Percentiles rank a stretch among this genome's conserved stretches.
phyloP scores from a whole-genome alignment of 306 rosid species.

The Dicorynia guianensis region DNA sequence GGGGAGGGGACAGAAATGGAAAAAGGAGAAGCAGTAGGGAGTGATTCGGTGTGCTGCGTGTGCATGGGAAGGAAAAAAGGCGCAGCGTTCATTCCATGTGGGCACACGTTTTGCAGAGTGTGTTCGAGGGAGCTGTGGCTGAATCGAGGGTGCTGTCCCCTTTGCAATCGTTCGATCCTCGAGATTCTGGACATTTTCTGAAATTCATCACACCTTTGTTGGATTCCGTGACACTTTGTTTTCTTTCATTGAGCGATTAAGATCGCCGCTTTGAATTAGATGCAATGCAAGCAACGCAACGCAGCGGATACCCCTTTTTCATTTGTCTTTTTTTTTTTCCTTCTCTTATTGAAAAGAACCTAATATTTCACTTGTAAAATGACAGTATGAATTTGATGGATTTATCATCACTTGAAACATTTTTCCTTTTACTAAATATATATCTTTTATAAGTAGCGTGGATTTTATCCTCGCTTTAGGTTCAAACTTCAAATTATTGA shows the following conservation, averaged over 20 bases:
- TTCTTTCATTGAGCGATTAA: not conserved
- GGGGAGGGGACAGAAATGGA: slow-evolving; percentile 2
- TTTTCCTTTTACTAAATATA: not conserved
- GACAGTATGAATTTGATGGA: slow-evolving; percentile 10
- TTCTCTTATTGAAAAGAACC: not conserved
- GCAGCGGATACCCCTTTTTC: no score
- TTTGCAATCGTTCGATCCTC: slow-evolving; percentile 89
- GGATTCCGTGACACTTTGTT: slow-evolving; percentile 3
- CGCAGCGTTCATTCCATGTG: slow-evolving; percentile 97
- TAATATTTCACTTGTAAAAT: not conserved
- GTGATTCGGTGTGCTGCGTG: slow-evolving; percentile 92
- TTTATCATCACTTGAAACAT: not conserved
- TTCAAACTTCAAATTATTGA: not conserved
- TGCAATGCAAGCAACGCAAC: not conserved
- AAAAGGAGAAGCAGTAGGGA: slow-evolving; percentile 36
- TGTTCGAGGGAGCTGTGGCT: slow-evolving; percentile 97
- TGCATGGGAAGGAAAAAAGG: slow-evolving; percentile 90
- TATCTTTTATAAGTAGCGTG: not conserved
- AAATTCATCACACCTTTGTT: slow-evolving; percentile 28
- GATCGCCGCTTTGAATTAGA: not conserved
- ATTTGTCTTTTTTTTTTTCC: not conserved
- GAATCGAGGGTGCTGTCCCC: slow-evolving; percentile 93
- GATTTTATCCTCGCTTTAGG: not conserved
- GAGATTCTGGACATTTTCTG: slow-evolving; percentile 91
- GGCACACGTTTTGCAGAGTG: slow-evolving; percentile 96